Evolutionary conservation across 805 yeast species (phyloP).

Genomic region (Metschnikowia koreensis): DNA sequence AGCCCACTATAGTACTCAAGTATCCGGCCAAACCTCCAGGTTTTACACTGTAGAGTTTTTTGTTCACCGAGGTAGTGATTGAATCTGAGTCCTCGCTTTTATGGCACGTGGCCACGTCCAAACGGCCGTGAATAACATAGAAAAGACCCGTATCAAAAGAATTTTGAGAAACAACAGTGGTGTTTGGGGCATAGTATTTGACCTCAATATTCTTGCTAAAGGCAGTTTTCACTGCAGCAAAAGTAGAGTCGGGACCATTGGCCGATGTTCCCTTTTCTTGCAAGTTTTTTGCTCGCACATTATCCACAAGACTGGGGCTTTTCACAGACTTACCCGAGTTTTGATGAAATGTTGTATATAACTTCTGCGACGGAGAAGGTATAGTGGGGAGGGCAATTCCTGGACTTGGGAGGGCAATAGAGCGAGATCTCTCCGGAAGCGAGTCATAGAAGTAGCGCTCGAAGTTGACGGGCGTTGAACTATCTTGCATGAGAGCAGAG

Average conservation of each 20-base stretch:
- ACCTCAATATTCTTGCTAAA: constrained; percentile 62
- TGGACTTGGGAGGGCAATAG: constrained; percentile 5
- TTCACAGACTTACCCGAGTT: constrained; percentile 3
- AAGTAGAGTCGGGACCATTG: constrained; percentile 30
- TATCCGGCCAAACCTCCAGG: constrained; percentile 89
- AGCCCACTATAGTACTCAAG: constrained; percentile 74
- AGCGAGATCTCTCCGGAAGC: constrained; percentile 15
- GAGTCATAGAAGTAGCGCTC: constrained; percentile 21
- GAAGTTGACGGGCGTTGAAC: constrained; percentile 7
- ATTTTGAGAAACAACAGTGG: constrained; percentile 60
- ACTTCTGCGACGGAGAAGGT: constrained; percentile 19
- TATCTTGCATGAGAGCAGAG: constrained; percentile 21
- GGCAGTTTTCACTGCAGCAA: constrained; percentile 52
- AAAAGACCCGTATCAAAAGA: constrained; percentile 70
- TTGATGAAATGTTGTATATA: constrained; percentile 32
- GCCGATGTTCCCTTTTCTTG: neutral
- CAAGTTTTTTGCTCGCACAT: neutral
- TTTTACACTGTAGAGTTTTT: constrained; percentile 54
- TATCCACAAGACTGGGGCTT: constrained; percentile 1
- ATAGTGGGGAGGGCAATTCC: neutral
- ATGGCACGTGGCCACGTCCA: constrained; percentile 49
- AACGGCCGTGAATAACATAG: constrained; percentile 74
- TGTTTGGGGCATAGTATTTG: constrained; percentile 49
- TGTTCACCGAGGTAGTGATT: constrained; percentile 13
- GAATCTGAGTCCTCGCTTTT: constrained; percentile 3